Percentiles rank a stretch among this genome's conserved stretches.
phyloP scores from a whole-genome alignment of 106 monocot genomes.

The Phalaenopsis aphrodite region DNA sequence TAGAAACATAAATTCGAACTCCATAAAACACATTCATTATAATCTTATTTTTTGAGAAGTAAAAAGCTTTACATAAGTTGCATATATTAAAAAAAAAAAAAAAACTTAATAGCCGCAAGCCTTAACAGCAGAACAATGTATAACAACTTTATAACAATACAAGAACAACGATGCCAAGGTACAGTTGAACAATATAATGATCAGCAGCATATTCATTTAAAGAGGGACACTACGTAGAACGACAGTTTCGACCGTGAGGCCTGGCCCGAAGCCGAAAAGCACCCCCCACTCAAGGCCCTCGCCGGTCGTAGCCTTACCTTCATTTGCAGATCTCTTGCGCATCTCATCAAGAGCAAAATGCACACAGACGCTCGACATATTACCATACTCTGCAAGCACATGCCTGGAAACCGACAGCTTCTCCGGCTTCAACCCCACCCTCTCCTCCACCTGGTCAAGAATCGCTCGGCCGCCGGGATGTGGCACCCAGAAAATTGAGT shows the following conservation, averaged over 20 bases:
- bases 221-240: neutral
- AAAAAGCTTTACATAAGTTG: no score
- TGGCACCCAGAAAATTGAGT: neutral
- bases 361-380: slow-evolving; percentile 3
- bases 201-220: neutral
- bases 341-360: slow-evolving; percentile 6
- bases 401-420: neutral
- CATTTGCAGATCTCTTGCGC: neutral
- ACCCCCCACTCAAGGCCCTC: slow-evolving; percentile 7
- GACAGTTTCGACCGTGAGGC: slow-evolving; percentile 1
- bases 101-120: no score
- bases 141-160: no score
- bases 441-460: neutral
- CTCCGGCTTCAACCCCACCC: neutral
- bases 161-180: no score
- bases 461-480: slow-evolving; percentile 2
- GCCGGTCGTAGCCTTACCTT: neutral
- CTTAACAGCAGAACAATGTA: no score
- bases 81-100: no score
- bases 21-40: no score
- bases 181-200: no score
- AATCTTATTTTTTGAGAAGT: no score
- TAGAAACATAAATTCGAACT: no score
- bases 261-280: slow-evolving; percentile 4
- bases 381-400: neutral